A percentile compares a stretch with the other conserved stretches of the same genome.
These are phyloP conservation scores for Rhodamnia rubescens DNA, from an alignment of 345 rosid genomes.

Conservation along the genomic window DNA sequence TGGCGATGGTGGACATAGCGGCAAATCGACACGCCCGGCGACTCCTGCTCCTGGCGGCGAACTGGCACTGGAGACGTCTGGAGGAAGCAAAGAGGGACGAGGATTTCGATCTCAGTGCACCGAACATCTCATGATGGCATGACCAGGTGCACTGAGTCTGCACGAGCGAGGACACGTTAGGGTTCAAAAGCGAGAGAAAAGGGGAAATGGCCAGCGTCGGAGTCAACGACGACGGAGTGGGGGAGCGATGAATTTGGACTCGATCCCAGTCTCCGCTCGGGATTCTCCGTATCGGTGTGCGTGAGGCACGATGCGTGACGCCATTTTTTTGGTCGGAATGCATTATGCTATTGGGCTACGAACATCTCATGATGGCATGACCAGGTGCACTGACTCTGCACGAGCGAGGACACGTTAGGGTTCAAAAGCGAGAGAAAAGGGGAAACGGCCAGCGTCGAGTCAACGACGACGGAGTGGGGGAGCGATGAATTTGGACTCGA, in stretches of 20 bases:
- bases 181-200: background rate
- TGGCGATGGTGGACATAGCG: background rate
- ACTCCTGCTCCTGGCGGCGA: background rate
- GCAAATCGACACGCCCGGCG: background rate
- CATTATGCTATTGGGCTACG: no score
- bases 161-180: background rate
- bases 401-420: background rate
- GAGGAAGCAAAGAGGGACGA: background rate
- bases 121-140: background rate
- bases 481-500: background rate
- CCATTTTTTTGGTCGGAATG: no score
- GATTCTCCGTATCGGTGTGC: background rate
- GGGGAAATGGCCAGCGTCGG: background rate
- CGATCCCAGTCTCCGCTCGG: background rate
- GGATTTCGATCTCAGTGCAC: background rate
- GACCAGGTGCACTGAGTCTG: constrained; percentile 1
- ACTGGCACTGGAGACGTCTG: background rate
- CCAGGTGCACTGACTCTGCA: constrained; percentile 4
- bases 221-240: background rate
- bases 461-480: background rate
- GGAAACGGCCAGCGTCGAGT: background rate
- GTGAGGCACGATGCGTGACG: background rate
- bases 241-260: background rate
- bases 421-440: background rate
- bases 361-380: background rate